Base-by-base conservation (phyloP, 2,329 filamentous ascomycete species). In the Trichoderma pleuroti region DNA sequence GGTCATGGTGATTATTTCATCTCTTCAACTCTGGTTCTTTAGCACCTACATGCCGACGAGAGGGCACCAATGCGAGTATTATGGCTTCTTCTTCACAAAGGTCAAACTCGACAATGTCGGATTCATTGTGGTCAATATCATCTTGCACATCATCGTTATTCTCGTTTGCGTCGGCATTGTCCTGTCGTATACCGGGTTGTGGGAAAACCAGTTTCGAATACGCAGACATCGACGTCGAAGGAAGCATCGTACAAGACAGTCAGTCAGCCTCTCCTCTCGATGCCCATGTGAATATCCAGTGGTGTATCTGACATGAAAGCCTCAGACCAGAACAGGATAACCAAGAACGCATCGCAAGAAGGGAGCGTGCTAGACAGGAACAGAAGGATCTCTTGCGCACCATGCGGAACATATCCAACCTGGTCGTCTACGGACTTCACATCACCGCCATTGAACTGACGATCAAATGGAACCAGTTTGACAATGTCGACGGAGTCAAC, bases 1-100 rank as follows among this genome's bases (percentile, higher is more conserved):
- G 0, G 73, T 80, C 5, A 72, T 81, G 0, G 32, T 77, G 12
- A 74, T 75, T 6, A 73, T 77, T 28, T 72, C 79, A 0, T 74
- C 77, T 3, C 70, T 81, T 5, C 79, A 74, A 7, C 73, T 78
- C 3, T 82, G 81, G 79, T 80, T 76, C 60, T 79, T 77, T 70
- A 75, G 74, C 1, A 72, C 73, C 0, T 76, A 74, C 59, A 65
- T 80, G 4, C 75, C 80, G 4, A 52, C 34, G n/a, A 63, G 49
- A 1, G 72, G 67, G 0, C 72, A 75, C 9, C 12, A 73, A 32
- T 72, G 75, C 7, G 63, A 67, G 3, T 78, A 80, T 52, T 75
- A 76, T 32, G 76, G 77, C 10, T 81, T 82, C 68, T 74, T 81
- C 52, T 75, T 82, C 18, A 75, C 75, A n/a, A 75, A 74, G 39